phyloP scores from a whole-genome alignment of 192 early-diverging fungal genomes.

The Coemansia aciculifera region DNA sequence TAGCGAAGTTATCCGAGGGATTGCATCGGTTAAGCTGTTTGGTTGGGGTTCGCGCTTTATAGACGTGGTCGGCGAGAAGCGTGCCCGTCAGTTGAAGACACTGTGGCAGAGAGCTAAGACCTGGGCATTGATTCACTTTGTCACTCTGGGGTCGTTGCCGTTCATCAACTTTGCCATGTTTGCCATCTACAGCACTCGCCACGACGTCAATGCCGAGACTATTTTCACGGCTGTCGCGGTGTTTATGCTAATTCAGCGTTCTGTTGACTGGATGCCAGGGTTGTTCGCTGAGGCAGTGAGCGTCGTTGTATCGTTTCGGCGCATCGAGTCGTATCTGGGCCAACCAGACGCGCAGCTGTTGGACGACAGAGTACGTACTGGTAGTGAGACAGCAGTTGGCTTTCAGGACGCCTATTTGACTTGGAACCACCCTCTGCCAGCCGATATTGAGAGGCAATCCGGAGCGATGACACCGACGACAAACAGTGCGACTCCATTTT shows the following conservation, averaged over 20 bases:
- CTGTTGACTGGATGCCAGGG: slow-evolving; percentile 60
- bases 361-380: slow-evolving; percentile 8
- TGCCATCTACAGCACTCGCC: slow-evolving; percentile 59
- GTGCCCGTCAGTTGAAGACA: slow-evolving; percentile 59
- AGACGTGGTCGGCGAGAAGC: slow-evolving; percentile 63
- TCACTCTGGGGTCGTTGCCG: slow-evolving; percentile 59
- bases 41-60: slow-evolving; percentile 80
- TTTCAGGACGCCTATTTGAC: slow-evolving; percentile 36
- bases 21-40: slow-evolving; percentile 88
- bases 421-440: slow-evolving; percentile 12
- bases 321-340: slow-evolving; percentile 71
- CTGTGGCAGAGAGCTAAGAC: slow-evolving; percentile 47
- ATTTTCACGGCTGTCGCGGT: slow-evolving; percentile 72
- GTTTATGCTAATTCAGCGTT: slow-evolving; percentile 68
- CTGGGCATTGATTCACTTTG: slow-evolving; percentile 62
- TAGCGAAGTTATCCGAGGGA: slow-evolving; percentile 81
- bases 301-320: slow-evolving; percentile 61
- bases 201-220: slow-evolving; percentile 59
- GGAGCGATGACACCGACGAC: neutral
- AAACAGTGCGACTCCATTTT: slow-evolving; percentile 42
- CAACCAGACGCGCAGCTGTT: slow-evolving; percentile 66
- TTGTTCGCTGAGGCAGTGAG: slow-evolving; percentile 59
- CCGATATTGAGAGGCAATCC: neutral
- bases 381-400: slow-evolving; percentile 45
- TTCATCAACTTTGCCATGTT: slow-evolving; percentile 62